phyloP scores from a whole-genome alignment of 2,329 filamentous ascomycete species.

The Sarocladiaceae sp. region DNA sequence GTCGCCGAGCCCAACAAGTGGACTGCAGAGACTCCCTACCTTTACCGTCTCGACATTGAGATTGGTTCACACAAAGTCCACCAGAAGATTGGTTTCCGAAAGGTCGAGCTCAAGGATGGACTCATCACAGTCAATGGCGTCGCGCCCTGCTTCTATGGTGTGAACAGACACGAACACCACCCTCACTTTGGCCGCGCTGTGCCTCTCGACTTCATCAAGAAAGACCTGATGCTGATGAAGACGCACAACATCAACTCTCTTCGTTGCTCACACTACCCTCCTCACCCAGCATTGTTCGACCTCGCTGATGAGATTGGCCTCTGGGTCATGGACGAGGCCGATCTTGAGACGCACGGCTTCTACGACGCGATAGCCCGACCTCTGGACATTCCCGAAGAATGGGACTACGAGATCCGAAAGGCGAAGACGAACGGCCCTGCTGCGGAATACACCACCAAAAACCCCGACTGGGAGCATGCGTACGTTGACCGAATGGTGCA shows the following conservation, averaged over 20 bases:
- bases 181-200: conserved; percentile 56
- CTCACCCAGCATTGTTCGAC: conserved; percentile 53
- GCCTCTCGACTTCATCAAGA: conserved; percentile 51
- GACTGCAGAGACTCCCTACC: conserved; percentile 61
- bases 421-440: conserved; percentile 14
- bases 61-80: conserved; percentile 29
- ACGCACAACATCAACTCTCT: conserved; percentile 64
- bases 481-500: conserved; percentile 63
- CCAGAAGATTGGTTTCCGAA: conserved; percentile 57
- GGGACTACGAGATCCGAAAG: conserved; percentile 10
- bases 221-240: conserved; percentile 62
- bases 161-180: conserved; percentile 69
- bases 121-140: conserved; percentile 57
- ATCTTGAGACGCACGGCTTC: conserved; percentile 49
- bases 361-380: conserved; percentile 10
- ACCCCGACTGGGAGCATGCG: conserved; percentile 54
- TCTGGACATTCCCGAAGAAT: conserved; percentile 6
- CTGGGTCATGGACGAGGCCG: conserved; percentile 55
- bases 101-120: conserved; percentile 55
- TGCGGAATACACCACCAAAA: conserved; percentile 50
- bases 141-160: conserved; percentile 54
- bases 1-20: conserved; percentile 54
- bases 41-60: conserved; percentile 44
- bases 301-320: conserved; percentile 58
- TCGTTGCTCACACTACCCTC: conserved; percentile 61